phyloP scores from a whole-genome alignment of 2,329 filamentous ascomycete genomes.

The Aureobasidium zeae region DNA sequence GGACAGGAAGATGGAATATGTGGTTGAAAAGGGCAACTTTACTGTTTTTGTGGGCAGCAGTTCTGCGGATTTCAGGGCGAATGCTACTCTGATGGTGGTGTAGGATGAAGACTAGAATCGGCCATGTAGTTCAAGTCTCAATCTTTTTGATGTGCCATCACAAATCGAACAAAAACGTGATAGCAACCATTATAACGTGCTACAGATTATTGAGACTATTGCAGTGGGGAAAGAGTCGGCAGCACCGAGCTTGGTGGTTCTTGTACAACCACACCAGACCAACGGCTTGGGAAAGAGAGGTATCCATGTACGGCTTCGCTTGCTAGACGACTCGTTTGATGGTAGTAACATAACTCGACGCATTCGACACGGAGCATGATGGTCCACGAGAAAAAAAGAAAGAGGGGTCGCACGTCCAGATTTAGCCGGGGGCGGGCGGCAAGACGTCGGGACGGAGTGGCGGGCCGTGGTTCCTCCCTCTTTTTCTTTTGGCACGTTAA shows the following conservation, averaged over 20 bases:
- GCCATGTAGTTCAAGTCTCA: too few species aligned
- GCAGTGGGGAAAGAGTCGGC: too few species aligned
- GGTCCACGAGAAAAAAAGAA: neutral
- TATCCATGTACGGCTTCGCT: neutral
- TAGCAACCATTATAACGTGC: too few species aligned
- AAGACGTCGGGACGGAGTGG: neutral
- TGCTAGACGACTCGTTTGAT: too few species aligned
- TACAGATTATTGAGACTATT: too few species aligned
- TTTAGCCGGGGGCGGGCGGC: conserved; percentile 6
- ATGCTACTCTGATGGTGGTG: conserved; percentile 47
- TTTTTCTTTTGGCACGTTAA: too few species aligned
- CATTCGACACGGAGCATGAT: too few species aligned
- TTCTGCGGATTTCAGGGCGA: conserved; percentile 48
- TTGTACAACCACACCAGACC: too few species aligned
- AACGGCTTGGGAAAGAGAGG: neutral
- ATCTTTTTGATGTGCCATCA: neutral
- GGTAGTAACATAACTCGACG: too few species aligned
- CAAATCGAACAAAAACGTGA: too few species aligned
- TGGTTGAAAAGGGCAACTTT: conserved; percentile 64
- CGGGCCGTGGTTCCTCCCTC: conserved; percentile 1
- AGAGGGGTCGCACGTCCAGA: neutral
- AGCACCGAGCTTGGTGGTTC: too few species aligned
- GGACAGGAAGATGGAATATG: conserved; percentile 56
- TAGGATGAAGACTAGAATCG: too few species aligned
- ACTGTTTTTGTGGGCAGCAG: conserved; percentile 50